Conservation (phyloP, 1,139 yeast genomes). For the Candida sanyaensis region DNA sequence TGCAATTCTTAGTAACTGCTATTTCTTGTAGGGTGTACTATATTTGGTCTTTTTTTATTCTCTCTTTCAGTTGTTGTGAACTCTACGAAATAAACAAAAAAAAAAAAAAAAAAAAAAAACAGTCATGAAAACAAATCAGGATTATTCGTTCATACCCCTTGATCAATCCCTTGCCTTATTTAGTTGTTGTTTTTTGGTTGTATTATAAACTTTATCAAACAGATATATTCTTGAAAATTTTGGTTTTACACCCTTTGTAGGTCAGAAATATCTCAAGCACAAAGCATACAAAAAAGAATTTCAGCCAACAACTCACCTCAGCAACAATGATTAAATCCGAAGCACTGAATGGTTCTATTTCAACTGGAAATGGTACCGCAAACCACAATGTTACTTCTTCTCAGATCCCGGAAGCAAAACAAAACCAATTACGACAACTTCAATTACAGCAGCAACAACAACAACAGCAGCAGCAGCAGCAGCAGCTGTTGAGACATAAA, state of each 20-base stretch:
- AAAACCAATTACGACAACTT: constrained; percentile 8
- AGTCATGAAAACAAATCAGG: neutral
- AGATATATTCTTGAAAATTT: too few relatives aligned
- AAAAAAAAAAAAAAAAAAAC: neutral
- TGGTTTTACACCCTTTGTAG: neutral
- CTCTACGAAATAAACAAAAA: neutral
- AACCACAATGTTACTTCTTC: constrained; percentile 7
- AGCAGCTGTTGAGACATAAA: constrained; percentile 31
- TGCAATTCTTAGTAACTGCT: too few relatives aligned
- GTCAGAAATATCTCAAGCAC: neutral
- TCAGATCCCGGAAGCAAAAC: constrained; percentile 11
- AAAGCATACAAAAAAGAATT: neutral
- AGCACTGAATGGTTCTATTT: constrained; percentile 8
- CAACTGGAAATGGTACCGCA: neutral
- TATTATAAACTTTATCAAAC: neutral
- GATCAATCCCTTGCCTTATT: neutral
- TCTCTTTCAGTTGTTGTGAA: constrained; percentile 1
- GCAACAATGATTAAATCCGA: constrained; percentile 12
- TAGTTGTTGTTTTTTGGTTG: neutral
- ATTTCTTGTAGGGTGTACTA: too few relatives aligned
- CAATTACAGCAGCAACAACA: constrained; percentile 13
- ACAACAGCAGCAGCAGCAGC: constrained; percentile 17
- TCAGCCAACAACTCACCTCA: neutral
- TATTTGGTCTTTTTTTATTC: neutral
- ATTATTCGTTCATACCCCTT: neutral